Percentiles rank a stretch among this genome's conserved stretches.
Evolutionary conservation across 225 moss, liverwort and hornwort species (phyloP).

Genomic region (Antitrichia curtipendula): DNA sequence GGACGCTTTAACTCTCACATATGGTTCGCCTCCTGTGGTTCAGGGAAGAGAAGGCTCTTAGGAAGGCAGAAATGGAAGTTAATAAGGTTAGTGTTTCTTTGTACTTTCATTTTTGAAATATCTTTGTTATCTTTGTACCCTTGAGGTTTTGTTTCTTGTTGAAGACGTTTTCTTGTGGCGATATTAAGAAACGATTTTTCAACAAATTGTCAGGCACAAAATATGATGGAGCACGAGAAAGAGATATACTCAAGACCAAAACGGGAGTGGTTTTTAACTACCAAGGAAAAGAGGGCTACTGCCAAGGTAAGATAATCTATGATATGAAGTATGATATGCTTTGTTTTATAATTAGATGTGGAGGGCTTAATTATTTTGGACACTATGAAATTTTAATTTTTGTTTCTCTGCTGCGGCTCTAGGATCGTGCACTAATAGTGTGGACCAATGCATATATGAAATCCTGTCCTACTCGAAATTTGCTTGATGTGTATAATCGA

Average conservation of each 20-base stretch:
- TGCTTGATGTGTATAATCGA: not conserved
- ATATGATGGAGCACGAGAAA: slow-evolving; percentile 90
- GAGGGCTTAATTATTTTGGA: not conserved
- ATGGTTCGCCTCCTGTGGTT: not conserved
- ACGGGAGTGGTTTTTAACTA: slow-evolving; percentile 79
- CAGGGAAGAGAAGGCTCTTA: slow-evolving; percentile 80
- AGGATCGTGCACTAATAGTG: not conserved
- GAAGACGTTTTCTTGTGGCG: not conserved
- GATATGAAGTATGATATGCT: not conserved
- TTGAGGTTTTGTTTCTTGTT: not conserved
- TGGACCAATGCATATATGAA: not conserved
- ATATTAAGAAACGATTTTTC: not conserved
- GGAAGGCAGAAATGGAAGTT: slow-evolving; percentile 98
- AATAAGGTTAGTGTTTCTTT: slow-evolving; percentile 47
- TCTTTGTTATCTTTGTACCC: not conserved
- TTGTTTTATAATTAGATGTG: not conserved
- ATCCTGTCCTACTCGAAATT: not conserved
- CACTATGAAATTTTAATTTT: not conserved
- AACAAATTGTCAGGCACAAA: slow-evolving; percentile 54
- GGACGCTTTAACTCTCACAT: not conserved
- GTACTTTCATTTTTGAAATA: not conserved
- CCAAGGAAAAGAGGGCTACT: slow-evolving; percentile 66
- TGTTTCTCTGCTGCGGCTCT: not conserved
- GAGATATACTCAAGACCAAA: slow-evolving; percentile 91
- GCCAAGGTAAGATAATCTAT: slow-evolving; percentile 13